Conservation (phyloP, 2,329 filamentous ascomycete species). For the Lecanoromycetidae sp. region DNA sequence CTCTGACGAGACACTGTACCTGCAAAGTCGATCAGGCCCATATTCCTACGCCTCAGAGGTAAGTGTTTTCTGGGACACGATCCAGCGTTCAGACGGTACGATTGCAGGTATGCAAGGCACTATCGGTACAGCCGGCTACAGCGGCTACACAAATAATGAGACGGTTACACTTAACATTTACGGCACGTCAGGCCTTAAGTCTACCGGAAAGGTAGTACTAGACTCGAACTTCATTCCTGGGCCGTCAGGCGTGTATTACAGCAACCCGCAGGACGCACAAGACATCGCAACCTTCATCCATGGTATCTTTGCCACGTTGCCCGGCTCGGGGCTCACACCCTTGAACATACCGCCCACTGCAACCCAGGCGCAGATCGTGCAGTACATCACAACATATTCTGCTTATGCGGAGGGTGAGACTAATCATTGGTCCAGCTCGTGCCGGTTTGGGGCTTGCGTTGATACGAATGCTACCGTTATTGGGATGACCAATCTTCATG, state of each 20-base stretch:
- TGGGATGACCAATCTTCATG: not conserved
- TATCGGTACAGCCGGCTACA: constrained; percentile 37
- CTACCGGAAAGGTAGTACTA: constrained; percentile 36
- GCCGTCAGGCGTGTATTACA: constrained; percentile 36
- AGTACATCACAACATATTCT: constrained; percentile 39
- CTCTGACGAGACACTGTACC: constrained; percentile 36
- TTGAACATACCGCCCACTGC: constrained; percentile 38
- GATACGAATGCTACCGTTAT: not conserved
- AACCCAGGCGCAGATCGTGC: constrained; percentile 36
- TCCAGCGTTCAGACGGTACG: constrained; percentile 32
- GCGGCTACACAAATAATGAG: constrained; percentile 30
- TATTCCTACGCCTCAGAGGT: constrained; percentile 44
- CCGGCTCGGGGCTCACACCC: constrained; percentile 32
- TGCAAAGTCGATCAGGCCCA: constrained; percentile 38
- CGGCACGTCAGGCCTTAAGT: constrained; percentile 43
- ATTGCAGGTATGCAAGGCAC: constrained; percentile 41
- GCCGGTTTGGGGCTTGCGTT: constrained; percentile 23
- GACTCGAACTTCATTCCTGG: constrained; percentile 34
- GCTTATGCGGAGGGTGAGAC: constrained; percentile 39
- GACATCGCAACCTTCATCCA: constrained; percentile 41
- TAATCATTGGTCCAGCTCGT: constrained; percentile 44
- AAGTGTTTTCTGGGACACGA: constrained; percentile 41
- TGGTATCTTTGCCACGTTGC: constrained; percentile 38
- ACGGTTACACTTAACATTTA: constrained; percentile 47
- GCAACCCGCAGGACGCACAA: constrained; percentile 35